Base-by-base conservation (phyloP, 2,329 filamentous ascomycete species). In the Alternaria gansuensis region DNA sequence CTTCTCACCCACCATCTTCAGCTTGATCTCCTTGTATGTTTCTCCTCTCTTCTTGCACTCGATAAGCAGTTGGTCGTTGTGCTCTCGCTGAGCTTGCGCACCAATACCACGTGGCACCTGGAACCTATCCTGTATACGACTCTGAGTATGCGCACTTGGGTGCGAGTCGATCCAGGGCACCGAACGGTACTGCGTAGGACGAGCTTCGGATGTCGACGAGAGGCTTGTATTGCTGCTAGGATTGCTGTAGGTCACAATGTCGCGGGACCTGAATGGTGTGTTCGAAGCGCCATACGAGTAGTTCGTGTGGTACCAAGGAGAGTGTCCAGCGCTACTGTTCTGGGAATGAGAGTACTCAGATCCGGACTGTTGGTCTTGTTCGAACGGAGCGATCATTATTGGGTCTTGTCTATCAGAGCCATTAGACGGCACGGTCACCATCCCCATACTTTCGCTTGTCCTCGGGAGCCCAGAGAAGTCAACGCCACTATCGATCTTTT, bases 21-120 rank as follows among this genome's bases (percentile, higher is more conserved):
- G 66, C 36, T 83, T 83, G 67, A 92, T 91, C 58, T 89, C 82
- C 53, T 82, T 84, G 76, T 91, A 92, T 0, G 88, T 86, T 78
- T 85, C 78, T 3, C 88, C 88, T 1, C 79, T 73, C 7, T 74
- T 68, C 72, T 86, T 87, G 24, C 82, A 79, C n/a, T 80, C 69
- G 14, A 90, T 73, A 1, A 91, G 79, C 40, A 74, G 62, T 5
- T 66, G 44, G 37, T 78, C 72, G 31, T 77, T 73, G 2, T 45
- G 41, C 11, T 64, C 58, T 21, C 70, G 66, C n/a, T 62, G 62
- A 0, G 49, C 49, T 29, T 66, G 56, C 3, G 48, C 28, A 24
- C 39, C 49, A 13, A 41, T 21, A 24, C 44, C 40, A 10, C 44
- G 55, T 41, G 51, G 17, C 2, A 53, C 39, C 10, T 59, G 54